Percentiles rank a stretch among this genome's conserved stretches.
Evolutionary conservation across 441 rosid genomes (phyloP).

Genomic region (Croton laevigatus): DNA sequence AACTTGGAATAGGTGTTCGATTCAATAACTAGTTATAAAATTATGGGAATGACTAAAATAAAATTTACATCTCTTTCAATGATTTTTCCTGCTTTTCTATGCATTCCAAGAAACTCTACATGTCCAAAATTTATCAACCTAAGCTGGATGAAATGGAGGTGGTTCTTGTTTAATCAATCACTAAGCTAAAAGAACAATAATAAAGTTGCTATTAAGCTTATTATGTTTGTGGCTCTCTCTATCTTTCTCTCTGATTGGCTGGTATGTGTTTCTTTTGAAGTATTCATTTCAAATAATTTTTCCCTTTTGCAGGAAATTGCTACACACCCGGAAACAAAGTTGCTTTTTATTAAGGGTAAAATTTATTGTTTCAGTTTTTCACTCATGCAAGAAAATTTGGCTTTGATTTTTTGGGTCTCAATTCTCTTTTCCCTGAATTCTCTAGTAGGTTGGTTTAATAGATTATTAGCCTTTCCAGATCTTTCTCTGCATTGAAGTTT

Average conservation of each 20-base stretch:
- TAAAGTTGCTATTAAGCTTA: neutral
- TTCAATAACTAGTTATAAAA: neutral
- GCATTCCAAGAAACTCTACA: neutral
- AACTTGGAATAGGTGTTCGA: neutral
- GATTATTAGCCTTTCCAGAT: neutral
- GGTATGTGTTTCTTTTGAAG: neutral
- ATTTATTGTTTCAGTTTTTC: neutral
- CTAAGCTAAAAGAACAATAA: neutral
- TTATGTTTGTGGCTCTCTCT: neutral
- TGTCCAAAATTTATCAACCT: neutral
- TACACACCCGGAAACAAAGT: conserved; percentile 76
- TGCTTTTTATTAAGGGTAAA: conserved; percentile 79
- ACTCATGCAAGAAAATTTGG: neutral
- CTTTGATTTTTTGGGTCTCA: neutral
- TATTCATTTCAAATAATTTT: conserved; percentile 9
- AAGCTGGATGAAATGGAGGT: neutral
- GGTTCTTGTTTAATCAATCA: neutral
- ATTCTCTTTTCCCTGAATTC: neutral
- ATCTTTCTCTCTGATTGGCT: neutral
- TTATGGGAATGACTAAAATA: neutral
- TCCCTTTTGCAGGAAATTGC: conserved; percentile 65
- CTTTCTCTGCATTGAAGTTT: neutral
- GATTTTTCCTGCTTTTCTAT: neutral
- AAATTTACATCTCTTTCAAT: too few species aligned
- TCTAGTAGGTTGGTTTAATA: neutral